Evolutionary conservation across 495 filamentous ascomycete species (phyloP).

Genomic region (Endocarpon pusillum): DNA sequence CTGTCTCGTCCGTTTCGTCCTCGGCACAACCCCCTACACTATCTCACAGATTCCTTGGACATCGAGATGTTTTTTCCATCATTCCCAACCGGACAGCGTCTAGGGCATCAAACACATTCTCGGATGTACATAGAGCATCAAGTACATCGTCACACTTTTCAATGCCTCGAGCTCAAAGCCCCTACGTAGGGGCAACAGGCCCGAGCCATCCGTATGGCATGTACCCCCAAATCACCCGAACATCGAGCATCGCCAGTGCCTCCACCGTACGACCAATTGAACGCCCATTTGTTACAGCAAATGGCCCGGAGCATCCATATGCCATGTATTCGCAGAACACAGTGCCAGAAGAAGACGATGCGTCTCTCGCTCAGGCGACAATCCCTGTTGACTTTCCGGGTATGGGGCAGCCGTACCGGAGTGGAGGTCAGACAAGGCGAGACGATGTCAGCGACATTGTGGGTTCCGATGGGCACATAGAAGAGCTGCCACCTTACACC

Average conservation of each 20-base stretch:
- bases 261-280: slow-evolving; percentile 41
- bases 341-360: slow-evolving; percentile 30
- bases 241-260: slow-evolving; percentile 45
- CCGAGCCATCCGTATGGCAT: slow-evolving; percentile 39
- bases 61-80: slow-evolving; percentile 20
- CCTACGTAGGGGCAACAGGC: slow-evolving; percentile 36
- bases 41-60: slow-evolving; percentile 20
- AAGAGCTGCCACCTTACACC: slow-evolving; percentile 80
- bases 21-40: slow-evolving; percentile 23
- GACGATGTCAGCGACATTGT: slow-evolving; percentile 74
- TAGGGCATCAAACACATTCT: slow-evolving; percentile 14
- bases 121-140: slow-evolving; percentile 22
- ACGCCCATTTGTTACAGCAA: slow-evolving; percentile 40
- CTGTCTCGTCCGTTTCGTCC: slow-evolving; percentile 23
- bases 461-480: slow-evolving; percentile 78
- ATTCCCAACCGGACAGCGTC: slow-evolving; percentile 22
- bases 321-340: slow-evolving; percentile 70
- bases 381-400: slow-evolving; percentile 67
- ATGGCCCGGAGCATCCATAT: slow-evolving; percentile 75
- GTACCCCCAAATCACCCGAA: slow-evolving; percentile 39
- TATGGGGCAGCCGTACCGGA: slow-evolving; percentile 42
- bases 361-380: slow-evolving; percentile 14
- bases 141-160: slow-evolving; percentile 28
- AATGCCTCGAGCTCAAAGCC: slow-evolving; percentile 30
- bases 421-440: slow-evolving; percentile 57